phyloP scores from a whole-genome alignment of 2,329 filamentous ascomycete species.

The Exophiala sp. region DNA sequence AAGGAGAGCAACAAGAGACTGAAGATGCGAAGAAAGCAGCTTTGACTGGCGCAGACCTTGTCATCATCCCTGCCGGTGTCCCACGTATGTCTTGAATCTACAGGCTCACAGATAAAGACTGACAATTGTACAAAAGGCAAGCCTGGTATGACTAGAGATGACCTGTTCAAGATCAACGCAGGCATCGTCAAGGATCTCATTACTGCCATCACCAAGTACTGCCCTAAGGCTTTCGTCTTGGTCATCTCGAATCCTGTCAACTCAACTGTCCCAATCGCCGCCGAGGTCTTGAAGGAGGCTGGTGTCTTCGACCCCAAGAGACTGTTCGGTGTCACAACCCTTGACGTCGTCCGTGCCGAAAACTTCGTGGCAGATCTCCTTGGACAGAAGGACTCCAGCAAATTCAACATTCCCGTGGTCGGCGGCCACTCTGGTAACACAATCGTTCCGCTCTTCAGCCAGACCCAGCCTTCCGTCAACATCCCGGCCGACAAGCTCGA shows the following conservation, averaged over 20 bases:
- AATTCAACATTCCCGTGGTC: constrained; percentile 82
- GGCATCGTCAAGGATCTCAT: constrained; percentile 93
- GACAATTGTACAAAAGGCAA: constrained; percentile 59
- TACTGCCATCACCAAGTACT: constrained; percentile 77
- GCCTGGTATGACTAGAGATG: constrained; percentile 98
- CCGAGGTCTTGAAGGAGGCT: constrained; percentile 90
- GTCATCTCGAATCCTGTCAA: constrained; percentile 99
- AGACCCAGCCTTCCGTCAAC: constrained; percentile 69
- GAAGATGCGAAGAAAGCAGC: constrained; percentile 77
- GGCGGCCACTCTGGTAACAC: constrained; percentile 97
- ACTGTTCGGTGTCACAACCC: constrained; percentile 96
- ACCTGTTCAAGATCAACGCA: constrained; percentile 99
- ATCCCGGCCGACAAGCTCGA: constrained; percentile 89
- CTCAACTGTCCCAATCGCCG: constrained; percentile 95
- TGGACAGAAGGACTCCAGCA: constrained; percentile 74
- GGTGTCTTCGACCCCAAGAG: constrained; percentile 91
- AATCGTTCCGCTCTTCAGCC: constrained; percentile 95
- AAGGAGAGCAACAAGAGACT: constrained; percentile 41
- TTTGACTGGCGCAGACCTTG: constrained; percentile 87
- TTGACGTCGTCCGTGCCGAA: constrained; percentile 96
- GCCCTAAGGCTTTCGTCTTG: constrained; percentile 88
- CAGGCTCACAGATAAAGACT: constrained; percentile 11
- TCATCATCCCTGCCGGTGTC: constrained; percentile 96
- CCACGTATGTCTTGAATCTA: constrained; percentile 61
- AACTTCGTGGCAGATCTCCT: constrained; percentile 85